Percentiles rank a stretch among this genome's conserved stretches.
These are phyloP conservation scores for Erigeron philadelphicus DNA, from an alignment of 140 eudicot genomes.

Conservation along the genomic window DNA sequence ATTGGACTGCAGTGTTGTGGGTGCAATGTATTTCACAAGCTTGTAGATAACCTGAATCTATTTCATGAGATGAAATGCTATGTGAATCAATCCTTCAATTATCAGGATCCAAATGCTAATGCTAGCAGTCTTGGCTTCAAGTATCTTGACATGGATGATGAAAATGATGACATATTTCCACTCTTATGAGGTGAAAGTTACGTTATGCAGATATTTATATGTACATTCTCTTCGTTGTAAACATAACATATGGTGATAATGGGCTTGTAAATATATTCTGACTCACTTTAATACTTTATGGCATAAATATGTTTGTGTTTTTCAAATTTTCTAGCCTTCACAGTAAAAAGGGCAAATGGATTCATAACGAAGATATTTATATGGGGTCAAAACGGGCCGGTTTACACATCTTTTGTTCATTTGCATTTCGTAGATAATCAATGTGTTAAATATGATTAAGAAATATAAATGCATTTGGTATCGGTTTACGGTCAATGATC, in stretches of 20 bases:
- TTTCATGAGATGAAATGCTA: constrained; percentile 81
- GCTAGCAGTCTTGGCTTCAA: constrained; percentile 39
- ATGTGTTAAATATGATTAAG: background rate
- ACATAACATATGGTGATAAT: background rate
- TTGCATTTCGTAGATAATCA: background rate
- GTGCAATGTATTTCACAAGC: constrained; percentile 77
- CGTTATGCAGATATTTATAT: constrained; percentile 5
- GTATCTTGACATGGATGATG: constrained; percentile 51
- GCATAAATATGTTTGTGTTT: constrained; percentile 5
- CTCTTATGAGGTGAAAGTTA: constrained; percentile 30
- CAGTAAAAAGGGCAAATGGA: background rate
- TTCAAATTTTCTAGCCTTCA: background rate
- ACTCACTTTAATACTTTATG: background rate
- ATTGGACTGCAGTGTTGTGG: constrained; percentile 60
- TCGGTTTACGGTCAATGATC: no score
- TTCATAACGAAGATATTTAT: background rate
- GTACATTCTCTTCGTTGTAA: constrained; percentile 19
- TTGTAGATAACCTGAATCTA: constrained; percentile 79
- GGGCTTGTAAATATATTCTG: constrained; percentile 23
- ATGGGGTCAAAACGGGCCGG: background rate
- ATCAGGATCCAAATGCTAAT: constrained; percentile 43
- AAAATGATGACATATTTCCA: constrained; percentile 43
- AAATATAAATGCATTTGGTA: background rate
- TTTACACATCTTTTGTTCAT: no score
- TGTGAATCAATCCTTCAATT: constrained; percentile 60